phyloP scores from a whole-genome alignment of 441 rosid genomes.

The Kokia cookei region DNA sequence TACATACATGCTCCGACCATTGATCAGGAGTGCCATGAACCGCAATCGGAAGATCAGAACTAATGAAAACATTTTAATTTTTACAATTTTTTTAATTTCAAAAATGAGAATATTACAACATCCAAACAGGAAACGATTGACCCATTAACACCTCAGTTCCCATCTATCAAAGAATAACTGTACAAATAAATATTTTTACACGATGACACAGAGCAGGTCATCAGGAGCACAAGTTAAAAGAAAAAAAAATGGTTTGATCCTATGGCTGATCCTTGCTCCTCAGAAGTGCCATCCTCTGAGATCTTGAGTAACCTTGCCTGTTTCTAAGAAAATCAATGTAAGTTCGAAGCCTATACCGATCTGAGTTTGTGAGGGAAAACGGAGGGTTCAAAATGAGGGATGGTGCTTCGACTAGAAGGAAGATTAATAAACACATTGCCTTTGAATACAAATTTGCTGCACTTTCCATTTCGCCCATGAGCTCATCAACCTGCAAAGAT shows the following conservation, averaged over 20 bases:
- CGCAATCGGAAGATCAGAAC: too few relatives aligned
- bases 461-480: slow-evolving; percentile 59
- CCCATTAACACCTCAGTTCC: slow-evolving; percentile 21
- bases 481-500: slow-evolving; percentile 63
- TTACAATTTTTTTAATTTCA: too few relatives aligned
- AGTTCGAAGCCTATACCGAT: slow-evolving; percentile 53
- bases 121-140: slow-evolving; percentile 19
- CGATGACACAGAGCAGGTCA: slow-evolving; percentile 4
- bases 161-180: slow-evolving; percentile 28
- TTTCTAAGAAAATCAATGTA: slow-evolving; percentile 66
- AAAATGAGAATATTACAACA: slow-evolving; percentile 24
- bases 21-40: too few relatives aligned
- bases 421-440: slow-evolving; percentile 63
- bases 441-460: slow-evolving; percentile 59
- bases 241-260: not conserved
- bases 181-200: slow-evolving; percentile 50
- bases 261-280: slow-evolving; percentile 40
- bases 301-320: slow-evolving; percentile 53
- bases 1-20: too few relatives aligned
- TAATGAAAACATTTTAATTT: too few relatives aligned
- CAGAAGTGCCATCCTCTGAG: slow-evolving; percentile 53
- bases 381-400: slow-evolving; percentile 81
- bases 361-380: slow-evolving; percentile 81
- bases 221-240: not conserved
- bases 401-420: slow-evolving; percentile 87